A percentile compares a stretch with the other conserved stretches of the same genome.
These are phyloP conservation scores for Kwoniella heveanensis DNA, from an alignment of 768 basidiomycete species.

Conservation along the genomic window DNA sequence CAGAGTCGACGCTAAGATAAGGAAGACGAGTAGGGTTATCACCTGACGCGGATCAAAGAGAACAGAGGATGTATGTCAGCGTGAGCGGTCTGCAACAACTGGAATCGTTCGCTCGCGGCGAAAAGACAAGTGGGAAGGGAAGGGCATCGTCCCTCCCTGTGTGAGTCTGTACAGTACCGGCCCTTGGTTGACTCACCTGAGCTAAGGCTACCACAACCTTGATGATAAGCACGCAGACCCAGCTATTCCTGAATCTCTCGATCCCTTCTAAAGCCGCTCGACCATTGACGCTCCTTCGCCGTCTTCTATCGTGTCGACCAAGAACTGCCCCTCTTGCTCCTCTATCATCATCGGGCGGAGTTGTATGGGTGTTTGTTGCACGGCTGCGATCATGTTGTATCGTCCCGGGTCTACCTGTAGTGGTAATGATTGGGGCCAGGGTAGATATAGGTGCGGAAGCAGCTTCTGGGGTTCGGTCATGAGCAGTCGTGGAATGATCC, in stretches of 20 bases:
- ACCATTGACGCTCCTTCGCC: not conserved
- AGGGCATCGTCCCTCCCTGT: no score
- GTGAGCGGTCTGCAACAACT: no score
- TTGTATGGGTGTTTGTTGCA: not conserved
- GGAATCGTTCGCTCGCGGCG: no score
- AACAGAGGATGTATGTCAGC: no score
- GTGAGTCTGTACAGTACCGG: no score
- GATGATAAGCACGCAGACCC: constrained; percentile 38
- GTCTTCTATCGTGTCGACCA: not conserved
- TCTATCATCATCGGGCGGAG: no score
- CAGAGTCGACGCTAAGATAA: constrained; percentile 34
- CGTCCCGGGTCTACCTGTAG: not conserved
- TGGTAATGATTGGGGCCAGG: not conserved
- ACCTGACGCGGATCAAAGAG: constrained; percentile 36
- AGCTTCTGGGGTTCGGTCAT: no score
- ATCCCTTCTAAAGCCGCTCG: constrained; percentile 33
- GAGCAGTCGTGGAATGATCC: no score
- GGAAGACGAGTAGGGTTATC: constrained; percentile 27
- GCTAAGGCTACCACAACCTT: constrained; percentile 44
- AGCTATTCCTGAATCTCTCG: constrained; percentile 42
- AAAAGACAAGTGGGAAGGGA: no score
- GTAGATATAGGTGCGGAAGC: no score
- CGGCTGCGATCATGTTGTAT: no score
- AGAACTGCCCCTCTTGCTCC: not conserved
- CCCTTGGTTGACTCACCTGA: constrained; percentile 33